Evolutionary conservation across 345 rosid genomes (phyloP), one percentile per base, ranked within the genome.

Genomic region (Jatropha curcas): DNA sequence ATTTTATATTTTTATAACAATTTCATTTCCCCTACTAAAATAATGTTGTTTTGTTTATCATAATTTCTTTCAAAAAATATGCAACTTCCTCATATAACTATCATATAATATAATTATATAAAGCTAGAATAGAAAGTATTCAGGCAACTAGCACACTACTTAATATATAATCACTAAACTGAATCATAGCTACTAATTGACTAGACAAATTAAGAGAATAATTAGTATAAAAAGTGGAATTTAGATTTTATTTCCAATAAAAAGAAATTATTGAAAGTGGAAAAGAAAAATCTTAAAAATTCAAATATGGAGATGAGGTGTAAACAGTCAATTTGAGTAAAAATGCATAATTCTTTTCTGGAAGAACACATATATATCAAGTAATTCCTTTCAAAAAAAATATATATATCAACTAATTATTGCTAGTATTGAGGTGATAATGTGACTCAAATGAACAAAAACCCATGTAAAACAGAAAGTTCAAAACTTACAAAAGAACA

Each of bases 301-400:
- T 56, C 19, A n/a, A 4, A 56, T 5, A 56, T 56, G 31, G 24
- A 41, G 19, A 68, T 22, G 33, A 39, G 22, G 33, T n/a, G 50
- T 35, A 69, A 10, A 9, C 34, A 22, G 30, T 70, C 56, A 58
- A 58, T 28, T 25, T 27, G 19, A 48, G 35, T 71, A 22, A 22
- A 60, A 69, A 71, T 61, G 79, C 74, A 66, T 31, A 67, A 28
- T 45, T 66, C 31, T 17, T 33, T 31, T 52, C 25, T 10, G 30
- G 24, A 59, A 56, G 25, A 43, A 43, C 2, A 3, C 34, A 24
- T 31, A 46, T 19, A 30, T 34, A 16, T 25, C 31, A 27, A 45
- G 22, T 28, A 33, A 28, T 41, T 7, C n/a, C n/a, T n/a, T n/a
- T n/a, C n/a, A n/a, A n/a, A n/a, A n/a, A n/a, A n/a, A n/a, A n/a